These are phyloP conservation scores for Pythium dissimile DNA, from an alignment of 352 stramenopile genomes.

Conservation along the genomic window DNA sequence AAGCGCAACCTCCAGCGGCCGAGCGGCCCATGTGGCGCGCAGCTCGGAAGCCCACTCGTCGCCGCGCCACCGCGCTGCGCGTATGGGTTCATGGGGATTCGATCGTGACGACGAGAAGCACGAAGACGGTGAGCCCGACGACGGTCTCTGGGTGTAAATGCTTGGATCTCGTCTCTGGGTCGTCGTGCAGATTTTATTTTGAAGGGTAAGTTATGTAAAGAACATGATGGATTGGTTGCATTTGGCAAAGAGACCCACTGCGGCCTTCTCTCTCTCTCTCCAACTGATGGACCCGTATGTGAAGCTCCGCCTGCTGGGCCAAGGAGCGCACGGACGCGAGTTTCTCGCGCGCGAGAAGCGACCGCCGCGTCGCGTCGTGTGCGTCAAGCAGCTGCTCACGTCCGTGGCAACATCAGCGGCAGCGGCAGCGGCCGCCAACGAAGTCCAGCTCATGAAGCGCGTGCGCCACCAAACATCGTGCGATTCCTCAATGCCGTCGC, in stretches of 20 bases:
- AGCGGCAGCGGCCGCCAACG: slow-evolving; percentile 30
- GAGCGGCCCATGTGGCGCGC: neutral
- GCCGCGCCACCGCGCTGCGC: neutral
- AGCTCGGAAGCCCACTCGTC: slow-evolving; percentile 17
- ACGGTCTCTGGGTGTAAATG: slow-evolving; percentile 58
- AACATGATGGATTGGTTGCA: neutral
- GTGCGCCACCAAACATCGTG: slow-evolving; percentile 90
- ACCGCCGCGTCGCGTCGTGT: slow-evolving; percentile 58
- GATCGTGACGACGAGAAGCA: slow-evolving; percentile 22
- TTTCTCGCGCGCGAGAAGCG: slow-evolving; percentile 88
- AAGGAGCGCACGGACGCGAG: slow-evolving; percentile 89
- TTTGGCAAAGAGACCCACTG: no score
- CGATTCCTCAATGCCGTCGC: slow-evolving; percentile 72
- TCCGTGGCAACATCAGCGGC: slow-evolving; percentile 6
- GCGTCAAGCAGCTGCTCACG: slow-evolving; percentile 83
- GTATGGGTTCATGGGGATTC: slow-evolving; percentile 17
- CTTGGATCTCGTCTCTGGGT: neutral
- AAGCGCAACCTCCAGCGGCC: neutral
- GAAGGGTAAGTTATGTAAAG: slow-evolving; percentile 13
- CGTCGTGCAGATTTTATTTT: neutral
- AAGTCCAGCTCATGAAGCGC: slow-evolving; percentile 69
- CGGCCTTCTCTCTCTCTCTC: neutral
- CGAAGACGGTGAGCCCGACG: slow-evolving; percentile 39
- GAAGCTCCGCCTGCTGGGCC: slow-evolving; percentile 54
- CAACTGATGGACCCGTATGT: slow-evolving; percentile 56